Evolutionary conservation across 2,329 filamentous ascomycete species (phyloP).

Genomic region (Pyrenophora teres): DNA sequence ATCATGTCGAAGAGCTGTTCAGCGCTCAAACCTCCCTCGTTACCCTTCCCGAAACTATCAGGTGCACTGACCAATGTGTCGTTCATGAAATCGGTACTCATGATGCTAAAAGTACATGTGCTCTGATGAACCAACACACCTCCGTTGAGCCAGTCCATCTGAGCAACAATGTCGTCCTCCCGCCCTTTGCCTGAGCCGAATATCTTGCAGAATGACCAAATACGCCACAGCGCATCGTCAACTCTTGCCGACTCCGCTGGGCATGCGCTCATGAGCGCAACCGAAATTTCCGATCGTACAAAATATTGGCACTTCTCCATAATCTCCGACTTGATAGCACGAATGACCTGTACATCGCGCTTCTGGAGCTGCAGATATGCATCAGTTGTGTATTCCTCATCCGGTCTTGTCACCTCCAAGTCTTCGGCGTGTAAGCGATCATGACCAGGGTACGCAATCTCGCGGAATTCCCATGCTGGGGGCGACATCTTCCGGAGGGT

Average conservation of each 20-base stretch:
- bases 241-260: constrained; percentile 56
- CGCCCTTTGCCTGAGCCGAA: constrained; percentile 64
- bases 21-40: constrained; percentile 58
- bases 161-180: constrained; percentile 63
- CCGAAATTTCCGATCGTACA: constrained; percentile 61
- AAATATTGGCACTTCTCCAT: constrained; percentile 60
- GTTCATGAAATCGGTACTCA: constrained; percentile 57
- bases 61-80: constrained; percentile 61
- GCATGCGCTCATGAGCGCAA: constrained; percentile 57
- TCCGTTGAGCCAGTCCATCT: constrained; percentile 67
- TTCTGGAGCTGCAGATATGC: constrained; percentile 59
- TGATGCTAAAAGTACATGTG: constrained; percentile 52
- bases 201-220: constrained; percentile 69
- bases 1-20: constrained; percentile 67
- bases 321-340: constrained; percentile 61
- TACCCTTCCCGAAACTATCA: constrained; percentile 63
- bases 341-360: constrained; percentile 59
- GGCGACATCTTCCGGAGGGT: constrained; percentile 60
- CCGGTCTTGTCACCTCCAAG: constrained; percentile 51
- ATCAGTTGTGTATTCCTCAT: constrained; percentile 59
- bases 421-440: constrained; percentile 49
- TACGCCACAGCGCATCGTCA: constrained; percentile 66
- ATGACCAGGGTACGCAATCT: constrained; percentile 60
- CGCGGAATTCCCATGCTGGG: constrained; percentile 64
- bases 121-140: constrained; percentile 57